A percentile compares a stretch with the other conserved stretches of the same genome.
phyloP scores from a whole-genome alignment of 306 rosid species.

The Prunus padus region DNA sequence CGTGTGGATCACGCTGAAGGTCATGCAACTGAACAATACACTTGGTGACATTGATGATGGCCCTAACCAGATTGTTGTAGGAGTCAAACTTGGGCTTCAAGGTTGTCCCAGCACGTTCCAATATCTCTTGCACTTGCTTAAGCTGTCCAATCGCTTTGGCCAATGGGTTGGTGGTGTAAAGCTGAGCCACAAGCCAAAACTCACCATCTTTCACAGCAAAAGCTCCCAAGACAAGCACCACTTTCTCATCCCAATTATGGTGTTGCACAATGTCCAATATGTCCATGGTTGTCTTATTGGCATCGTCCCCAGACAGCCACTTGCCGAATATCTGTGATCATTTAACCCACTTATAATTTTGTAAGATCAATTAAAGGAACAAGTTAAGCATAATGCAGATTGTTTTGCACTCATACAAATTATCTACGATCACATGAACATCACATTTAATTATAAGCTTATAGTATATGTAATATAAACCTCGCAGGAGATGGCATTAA shows the following conservation, averaged over 20 bases:
- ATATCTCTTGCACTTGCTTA: constrained; percentile 48
- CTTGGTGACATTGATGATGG: constrained; percentile 49
- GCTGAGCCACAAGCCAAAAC: constrained; percentile 52
- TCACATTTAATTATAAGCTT: background rate
- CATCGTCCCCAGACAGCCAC: constrained; percentile 46
- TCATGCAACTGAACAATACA: constrained; percentile 51
- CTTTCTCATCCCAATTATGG: constrained; percentile 72
- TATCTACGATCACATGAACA: background rate
- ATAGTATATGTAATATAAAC: constrained; percentile 20
- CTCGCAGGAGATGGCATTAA: constrained; percentile 56
- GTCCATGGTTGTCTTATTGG: constrained; percentile 54
- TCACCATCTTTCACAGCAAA: constrained; percentile 61
- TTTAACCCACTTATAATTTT: background rate
- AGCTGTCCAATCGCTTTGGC: constrained; percentile 54
- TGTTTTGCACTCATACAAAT: background rate
- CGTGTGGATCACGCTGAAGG: constrained; percentile 37
- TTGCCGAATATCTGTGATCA: constrained; percentile 52
- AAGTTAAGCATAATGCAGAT: background rate
- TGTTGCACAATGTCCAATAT: constrained; percentile 41
- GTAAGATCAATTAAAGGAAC: background rate
- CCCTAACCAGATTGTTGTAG: constrained; percentile 38
- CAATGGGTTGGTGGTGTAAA: constrained; percentile 37
- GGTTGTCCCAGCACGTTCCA: constrained; percentile 28
- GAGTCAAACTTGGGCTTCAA: constrained; percentile 47
- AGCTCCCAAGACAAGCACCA: constrained; percentile 56